phyloP scores from a whole-genome alignment of 345 rosid species.

The Syzygium aromaticum region DNA sequence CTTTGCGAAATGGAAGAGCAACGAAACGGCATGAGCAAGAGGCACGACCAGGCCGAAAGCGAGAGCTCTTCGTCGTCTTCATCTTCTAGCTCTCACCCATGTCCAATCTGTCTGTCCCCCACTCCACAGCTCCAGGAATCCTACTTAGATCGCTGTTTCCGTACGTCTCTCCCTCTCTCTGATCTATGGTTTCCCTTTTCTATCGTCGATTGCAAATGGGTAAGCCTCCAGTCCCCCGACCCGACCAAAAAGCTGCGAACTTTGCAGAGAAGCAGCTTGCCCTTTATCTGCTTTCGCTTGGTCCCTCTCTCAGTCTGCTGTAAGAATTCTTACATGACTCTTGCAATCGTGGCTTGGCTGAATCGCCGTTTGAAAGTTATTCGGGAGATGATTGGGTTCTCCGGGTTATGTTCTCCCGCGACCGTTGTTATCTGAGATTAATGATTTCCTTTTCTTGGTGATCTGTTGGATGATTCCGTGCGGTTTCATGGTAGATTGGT shows the following conservation, averaged over 20 bases:
- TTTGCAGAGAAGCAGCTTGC: background rate
- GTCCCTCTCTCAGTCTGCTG: background rate
- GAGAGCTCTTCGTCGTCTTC: background rate
- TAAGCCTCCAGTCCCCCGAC: background rate
- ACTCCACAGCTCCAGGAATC: slow-evolving; percentile 31
- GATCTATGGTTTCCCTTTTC: background rate
- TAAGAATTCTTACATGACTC: background rate
- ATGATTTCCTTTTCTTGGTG: background rate
- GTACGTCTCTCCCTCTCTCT: slow-evolving; percentile 28
- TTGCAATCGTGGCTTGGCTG: background rate
- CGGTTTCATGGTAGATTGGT: background rate
- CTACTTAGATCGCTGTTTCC: slow-evolving; percentile 79
- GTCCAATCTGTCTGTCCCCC: slow-evolving; percentile 77
- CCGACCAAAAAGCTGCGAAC: background rate
- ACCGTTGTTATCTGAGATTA: background rate
- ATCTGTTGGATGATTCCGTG: background rate
- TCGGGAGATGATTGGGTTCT: background rate
- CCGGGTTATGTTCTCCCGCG: background rate
- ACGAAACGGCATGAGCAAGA: background rate
- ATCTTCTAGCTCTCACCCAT: slow-evolving; percentile 27
- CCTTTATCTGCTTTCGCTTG: background rate
- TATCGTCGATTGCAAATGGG: background rate
- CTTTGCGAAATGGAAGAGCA: background rate
- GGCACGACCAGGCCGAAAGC: background rate
- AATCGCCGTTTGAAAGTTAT: background rate